Evolutionary conservation across 805 yeast genomes (phyloP).

Genomic region (Kuraishia hungarica): DNA sequence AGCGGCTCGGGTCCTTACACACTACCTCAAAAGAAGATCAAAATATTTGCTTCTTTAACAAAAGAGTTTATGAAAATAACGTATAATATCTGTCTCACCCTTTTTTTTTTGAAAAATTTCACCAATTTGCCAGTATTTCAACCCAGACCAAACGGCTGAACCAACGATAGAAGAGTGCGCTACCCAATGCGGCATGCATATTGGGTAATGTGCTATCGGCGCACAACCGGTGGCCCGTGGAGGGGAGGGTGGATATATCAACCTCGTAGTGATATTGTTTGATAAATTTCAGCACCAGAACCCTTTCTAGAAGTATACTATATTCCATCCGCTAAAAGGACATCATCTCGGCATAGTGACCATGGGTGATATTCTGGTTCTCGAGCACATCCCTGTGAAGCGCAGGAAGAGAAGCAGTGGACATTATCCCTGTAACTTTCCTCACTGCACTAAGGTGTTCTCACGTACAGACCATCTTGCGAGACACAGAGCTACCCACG

Average conservation of each 20-base stretch:
- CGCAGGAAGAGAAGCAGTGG: constrained; percentile 1
- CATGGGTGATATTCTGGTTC: background rate
- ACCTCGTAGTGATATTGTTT: too few relatives aligned
- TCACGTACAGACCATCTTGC: constrained; percentile 51
- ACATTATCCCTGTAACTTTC: background rate
- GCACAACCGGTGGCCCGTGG: background rate
- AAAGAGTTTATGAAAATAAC: too few relatives aligned
- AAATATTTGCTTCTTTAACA: too few relatives aligned
- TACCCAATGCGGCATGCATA: background rate
- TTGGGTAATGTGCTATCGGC: background rate
- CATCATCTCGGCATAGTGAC: background rate
- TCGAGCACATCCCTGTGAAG: background rate
- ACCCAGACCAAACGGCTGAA: background rate
- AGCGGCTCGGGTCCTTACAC: too few relatives aligned
- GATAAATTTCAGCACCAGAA: too few relatives aligned
- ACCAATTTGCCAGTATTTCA: background rate
- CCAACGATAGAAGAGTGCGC: background rate
- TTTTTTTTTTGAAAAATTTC: too few relatives aligned
- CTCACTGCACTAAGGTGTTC: constrained; percentile 39
- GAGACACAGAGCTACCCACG: constrained; percentile 47
- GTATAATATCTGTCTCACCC: too few relatives aligned
- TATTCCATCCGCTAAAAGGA: constrained; percentile 1
- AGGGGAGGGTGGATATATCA: background rate
- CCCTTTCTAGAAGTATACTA: background rate
- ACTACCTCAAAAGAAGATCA: too few relatives aligned